Evolutionary conservation across 2,329 filamentous ascomycete genomes (phyloP), one percentile per base, ranked within the genome.

Genomic region (Ophiostoma populinum): DNA sequence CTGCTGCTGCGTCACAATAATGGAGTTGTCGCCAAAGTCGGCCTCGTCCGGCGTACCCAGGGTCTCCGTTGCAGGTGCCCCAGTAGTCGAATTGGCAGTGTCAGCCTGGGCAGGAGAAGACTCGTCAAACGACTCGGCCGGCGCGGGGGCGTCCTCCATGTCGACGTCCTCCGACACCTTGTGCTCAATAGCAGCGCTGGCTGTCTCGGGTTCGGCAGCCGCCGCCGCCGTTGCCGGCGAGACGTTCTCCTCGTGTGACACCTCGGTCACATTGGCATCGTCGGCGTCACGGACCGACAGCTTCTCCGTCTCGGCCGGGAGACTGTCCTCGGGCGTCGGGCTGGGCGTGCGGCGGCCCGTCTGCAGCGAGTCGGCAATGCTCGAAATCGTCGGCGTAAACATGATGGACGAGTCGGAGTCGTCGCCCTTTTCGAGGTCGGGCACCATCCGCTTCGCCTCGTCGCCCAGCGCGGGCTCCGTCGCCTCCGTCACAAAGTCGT

Each of bases 11-110:
- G 43, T 46, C 17, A 49, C 46, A 8, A 49, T 32, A 16, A 50
- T 46, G 2, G 52, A 51, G 0, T 41, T 41, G 6, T 56, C 52
- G n/a, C 44, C 47, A 4, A 44, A 34, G 18, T 49, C 47, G 10
- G 24, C 12, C 12, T 40, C 40, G 3, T 10, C 40, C 3, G 35
- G 32, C 31, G 38, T 38, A 37, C 32, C 4, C 36, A 15, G 13
- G 36, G 34, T 11, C n/a, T 33, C 29, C 18, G 22, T 13, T 9
- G n/a, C 13, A 9, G 22, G 2, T 1, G 17, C 16, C 3, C 11
- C 15, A 11, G 24, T 5, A 26, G 35, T 8, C 22, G 24, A 19
- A 2, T 11, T 20, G 9, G n/a, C 25, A 9, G 33, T 36, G 18
- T 21, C 16, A 10, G 27, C 11, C 3, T 42, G 39, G 4, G 36